phyloP scores from a whole-genome alignment of 805 yeast genomes.

The Pichia cephalocereana region DNA sequence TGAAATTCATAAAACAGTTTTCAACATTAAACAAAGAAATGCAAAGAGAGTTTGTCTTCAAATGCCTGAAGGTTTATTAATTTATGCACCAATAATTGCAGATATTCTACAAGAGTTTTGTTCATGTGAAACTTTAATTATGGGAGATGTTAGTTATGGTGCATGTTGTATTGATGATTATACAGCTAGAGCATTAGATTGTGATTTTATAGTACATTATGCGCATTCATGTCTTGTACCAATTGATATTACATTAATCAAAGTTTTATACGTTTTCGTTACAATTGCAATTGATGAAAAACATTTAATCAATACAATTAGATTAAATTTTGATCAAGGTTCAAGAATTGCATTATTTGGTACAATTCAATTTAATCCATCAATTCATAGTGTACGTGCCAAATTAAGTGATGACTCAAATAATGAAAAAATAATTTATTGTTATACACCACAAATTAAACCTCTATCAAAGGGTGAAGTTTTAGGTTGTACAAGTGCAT shows the following conservation, averaged over 20 bases:
- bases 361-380: slow-evolving; percentile 94
- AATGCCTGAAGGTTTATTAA: slow-evolving; percentile 93
- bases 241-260: slow-evolving; percentile 81
- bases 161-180: slow-evolving; percentile 98
- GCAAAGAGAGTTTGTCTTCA: slow-evolving; percentile 88
- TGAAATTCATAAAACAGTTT: slow-evolving; percentile 90
- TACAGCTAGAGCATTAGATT: slow-evolving; percentile 85
- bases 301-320: slow-evolving; percentile 71
- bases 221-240: slow-evolving; percentile 98
- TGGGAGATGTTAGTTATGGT: slow-evolving; percentile 99
- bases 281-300: slow-evolving; percentile 81
- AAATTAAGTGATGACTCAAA: slow-evolving; percentile 36
- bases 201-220: slow-evolving; percentile 92
- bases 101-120: slow-evolving; percentile 93
- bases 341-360: slow-evolving; percentile 78
- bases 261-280: slow-evolving; percentile 91
- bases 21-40: slow-evolving; percentile 71
- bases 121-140: slow-evolving; percentile 74
- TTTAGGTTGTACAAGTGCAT: slow-evolving; percentile 89
- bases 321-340: slow-evolving; percentile 57
- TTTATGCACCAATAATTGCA: slow-evolving; percentile 80
- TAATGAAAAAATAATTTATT: slow-evolving; percentile 39
- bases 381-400: slow-evolving; percentile 69
- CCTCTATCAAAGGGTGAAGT: slow-evolving; percentile 96
- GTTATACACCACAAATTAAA: slow-evolving; percentile 81